Evolutionary conservation across 768 basidiomycete genomes (phyloP).

Genomic region (Suillus variegatus): DNA sequence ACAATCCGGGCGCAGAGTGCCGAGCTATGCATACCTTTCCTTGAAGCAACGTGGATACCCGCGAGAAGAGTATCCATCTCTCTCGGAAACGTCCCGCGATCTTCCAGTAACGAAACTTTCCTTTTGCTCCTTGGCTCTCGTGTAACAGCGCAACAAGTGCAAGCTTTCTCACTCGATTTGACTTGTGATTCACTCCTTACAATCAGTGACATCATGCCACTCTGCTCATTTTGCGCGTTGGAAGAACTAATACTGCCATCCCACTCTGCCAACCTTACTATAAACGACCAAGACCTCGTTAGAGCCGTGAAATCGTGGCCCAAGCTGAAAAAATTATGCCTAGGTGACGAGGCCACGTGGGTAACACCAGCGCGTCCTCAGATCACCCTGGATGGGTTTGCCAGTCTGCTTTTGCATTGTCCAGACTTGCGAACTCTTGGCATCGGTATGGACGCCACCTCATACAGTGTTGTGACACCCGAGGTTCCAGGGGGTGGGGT

Average conservation of each 20-base stretch:
- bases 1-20: neutral
- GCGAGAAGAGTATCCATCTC: neutral
- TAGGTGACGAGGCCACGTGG: neutral
- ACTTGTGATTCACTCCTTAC: neutral
- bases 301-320: neutral
- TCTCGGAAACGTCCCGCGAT: neutral
- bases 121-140: neutral
- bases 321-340: neutral
- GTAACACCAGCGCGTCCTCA: neutral
- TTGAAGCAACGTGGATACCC: neutral
- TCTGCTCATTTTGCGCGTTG: neutral
- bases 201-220: neutral
- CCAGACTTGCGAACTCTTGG: neutral
- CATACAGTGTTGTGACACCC: neutral
- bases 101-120: constrained; percentile 18
- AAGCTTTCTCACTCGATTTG: neutral
- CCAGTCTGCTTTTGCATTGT: neutral
- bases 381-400: neutral
- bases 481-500: constrained; percentile 2
- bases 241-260: neutral
- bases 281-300: neutral
- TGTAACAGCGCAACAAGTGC: neutral
- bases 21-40: neutral
- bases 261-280: neutral
- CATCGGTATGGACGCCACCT: neutral